Conservation (phyloP, 2,329 filamentous ascomycete species). For the Exophiala sideris region DNA sequence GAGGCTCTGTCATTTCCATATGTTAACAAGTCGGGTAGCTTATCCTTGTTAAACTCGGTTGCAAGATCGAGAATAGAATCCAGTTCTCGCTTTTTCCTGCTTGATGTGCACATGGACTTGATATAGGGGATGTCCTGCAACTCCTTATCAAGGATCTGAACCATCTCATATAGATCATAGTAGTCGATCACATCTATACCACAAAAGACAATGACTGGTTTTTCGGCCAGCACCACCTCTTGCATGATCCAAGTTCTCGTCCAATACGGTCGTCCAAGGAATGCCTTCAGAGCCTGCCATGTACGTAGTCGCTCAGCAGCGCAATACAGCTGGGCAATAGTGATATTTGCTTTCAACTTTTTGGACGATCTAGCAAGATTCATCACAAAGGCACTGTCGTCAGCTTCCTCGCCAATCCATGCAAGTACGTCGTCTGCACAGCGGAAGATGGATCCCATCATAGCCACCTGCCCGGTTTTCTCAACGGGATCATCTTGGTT, state of each 20-base stretch:
- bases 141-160: no score
- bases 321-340: not conserved
- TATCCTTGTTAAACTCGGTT: no score
- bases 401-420: not conserved
- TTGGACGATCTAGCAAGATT: not conserved
- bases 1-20: no score
- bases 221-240: constrained; percentile 5
- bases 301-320: not conserved
- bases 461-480: constrained; percentile 7
- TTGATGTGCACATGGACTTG: no score
- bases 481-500: constrained; percentile 17
- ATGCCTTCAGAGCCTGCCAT: constrained; percentile 7
- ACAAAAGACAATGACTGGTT: no score
- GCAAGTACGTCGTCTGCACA: not conserved
- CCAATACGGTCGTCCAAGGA: constrained; percentile 19
- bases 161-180: no score
- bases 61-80: no score
- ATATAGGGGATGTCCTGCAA: no score
- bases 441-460: not conserved
- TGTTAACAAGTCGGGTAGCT: no score
- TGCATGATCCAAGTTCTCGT: constrained; percentile 23
- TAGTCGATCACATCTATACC: no score
- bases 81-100: no score
- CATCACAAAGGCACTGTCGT: not conserved
- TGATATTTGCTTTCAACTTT: not conserved